Percentiles rank a stretch among this genome's conserved stretches.
phyloP scores from a whole-genome alignment of 768 basidiomycete genomes.

The Mycena vitilis region DNA sequence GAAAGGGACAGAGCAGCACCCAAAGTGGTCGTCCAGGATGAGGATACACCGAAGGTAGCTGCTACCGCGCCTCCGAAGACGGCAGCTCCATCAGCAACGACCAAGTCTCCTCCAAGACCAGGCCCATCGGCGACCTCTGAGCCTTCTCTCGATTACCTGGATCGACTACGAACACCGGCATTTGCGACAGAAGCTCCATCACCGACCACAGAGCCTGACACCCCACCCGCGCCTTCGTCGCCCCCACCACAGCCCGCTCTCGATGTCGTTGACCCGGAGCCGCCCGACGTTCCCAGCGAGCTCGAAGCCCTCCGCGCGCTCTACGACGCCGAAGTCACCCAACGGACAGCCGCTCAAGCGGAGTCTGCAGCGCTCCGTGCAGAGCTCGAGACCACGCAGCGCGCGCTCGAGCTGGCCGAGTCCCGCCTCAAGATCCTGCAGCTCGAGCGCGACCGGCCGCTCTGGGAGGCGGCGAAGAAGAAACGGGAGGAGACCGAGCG shows the following conservation, averaged over 20 bases:
- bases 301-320: slow-evolving; percentile 1
- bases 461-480: slow-evolving; percentile 28
- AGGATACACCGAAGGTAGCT: neutral
- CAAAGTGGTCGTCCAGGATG: neutral
- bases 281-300: neutral
- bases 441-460: slow-evolving; percentile 28
- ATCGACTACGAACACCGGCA: no score
- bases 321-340: slow-evolving; percentile 12
- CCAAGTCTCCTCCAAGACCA: no score
- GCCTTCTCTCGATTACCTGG: no score
- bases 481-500: slow-evolving; percentile 21
- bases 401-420: slow-evolving; percentile 26
- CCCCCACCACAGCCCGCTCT: neutral
- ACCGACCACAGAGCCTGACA: neutral
- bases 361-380: neutral
- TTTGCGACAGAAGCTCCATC: no score
- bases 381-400: slow-evolving; percentile 9
- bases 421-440: slow-evolving; percentile 30
- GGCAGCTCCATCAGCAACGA: no score
- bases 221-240: neutral
- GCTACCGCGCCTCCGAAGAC: no score
- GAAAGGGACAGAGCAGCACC: neutral
- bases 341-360: neutral
- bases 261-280: neutral
- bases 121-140: no score